phyloP scores from a whole-genome alignment of 441 rosid genomes.

The Populus hybrid region DNA sequence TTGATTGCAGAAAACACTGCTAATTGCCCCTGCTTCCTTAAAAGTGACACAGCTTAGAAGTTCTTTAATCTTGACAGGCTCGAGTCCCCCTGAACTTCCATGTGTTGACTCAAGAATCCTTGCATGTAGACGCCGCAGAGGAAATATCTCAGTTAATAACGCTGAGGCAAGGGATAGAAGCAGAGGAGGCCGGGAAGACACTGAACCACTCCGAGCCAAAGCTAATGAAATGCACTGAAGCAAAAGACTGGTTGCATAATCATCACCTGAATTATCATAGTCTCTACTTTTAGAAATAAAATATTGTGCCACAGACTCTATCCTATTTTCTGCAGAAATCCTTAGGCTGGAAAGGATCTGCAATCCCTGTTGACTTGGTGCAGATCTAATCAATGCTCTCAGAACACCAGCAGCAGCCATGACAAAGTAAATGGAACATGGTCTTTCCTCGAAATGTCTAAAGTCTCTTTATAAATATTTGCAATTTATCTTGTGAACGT shows the following conservation, averaged over 20 bases:
- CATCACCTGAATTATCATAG: slow-evolving; percentile 19
- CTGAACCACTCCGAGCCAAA: slow-evolving; percentile 68
- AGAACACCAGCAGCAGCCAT: slow-evolving; percentile 82
- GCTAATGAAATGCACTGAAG: slow-evolving; percentile 70
- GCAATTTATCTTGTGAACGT: slow-evolving; percentile 42
- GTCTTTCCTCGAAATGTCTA: slow-evolving; percentile 40
- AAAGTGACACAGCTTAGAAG: slow-evolving; percentile 59
- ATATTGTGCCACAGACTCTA: slow-evolving; percentile 40
- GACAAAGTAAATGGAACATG: slow-evolving; percentile 48
- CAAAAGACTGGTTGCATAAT: slow-evolving; percentile 35
- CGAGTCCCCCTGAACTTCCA: slow-evolving; percentile 26
- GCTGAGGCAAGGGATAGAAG: slow-evolving; percentile 66
- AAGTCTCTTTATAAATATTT: slow-evolving; percentile 34
- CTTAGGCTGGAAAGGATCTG: slow-evolving; percentile 50
- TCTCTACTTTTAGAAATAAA: slow-evolving; percentile 41
- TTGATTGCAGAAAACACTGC: slow-evolving; percentile 76
- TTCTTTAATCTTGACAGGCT: slow-evolving; percentile 38
- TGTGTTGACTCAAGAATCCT: slow-evolving; percentile 34
- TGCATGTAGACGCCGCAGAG: slow-evolving; percentile 45
- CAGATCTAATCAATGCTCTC: slow-evolving; percentile 55
- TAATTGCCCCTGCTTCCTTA: slow-evolving; percentile 80
- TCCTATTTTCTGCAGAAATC: slow-evolving; percentile 49
- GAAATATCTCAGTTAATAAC: no score
- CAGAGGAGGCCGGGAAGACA: slow-evolving; percentile 52
- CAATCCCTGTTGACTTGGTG: slow-evolving; percentile 33